Evolutionary conservation across 495 filamentous ascomycete species (phyloP).

Genomic region (Talaromyces thailandensis): DNA sequence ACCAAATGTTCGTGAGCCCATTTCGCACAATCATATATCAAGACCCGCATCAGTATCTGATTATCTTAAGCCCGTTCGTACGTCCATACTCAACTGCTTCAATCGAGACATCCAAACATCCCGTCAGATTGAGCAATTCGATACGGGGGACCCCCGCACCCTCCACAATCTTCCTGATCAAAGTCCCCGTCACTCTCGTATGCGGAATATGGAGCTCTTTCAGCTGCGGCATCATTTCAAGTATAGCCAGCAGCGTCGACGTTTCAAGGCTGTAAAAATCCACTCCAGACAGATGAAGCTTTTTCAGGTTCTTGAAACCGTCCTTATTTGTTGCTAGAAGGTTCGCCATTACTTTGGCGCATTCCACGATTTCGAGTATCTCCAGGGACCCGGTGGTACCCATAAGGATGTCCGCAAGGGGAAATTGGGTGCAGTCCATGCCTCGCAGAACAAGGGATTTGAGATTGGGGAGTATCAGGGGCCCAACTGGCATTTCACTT

Average conservation of each 20-base stretch:
- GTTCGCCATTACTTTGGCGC: constrained; percentile 10
- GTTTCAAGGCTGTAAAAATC: constrained; percentile 14
- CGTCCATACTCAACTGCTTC: constrained; percentile 32
- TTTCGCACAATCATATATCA: not conserved
- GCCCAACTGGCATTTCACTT: not conserved
- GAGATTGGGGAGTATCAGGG: constrained; percentile 18
- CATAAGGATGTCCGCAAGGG: constrained; percentile 14
- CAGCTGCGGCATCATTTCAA: constrained; percentile 14
- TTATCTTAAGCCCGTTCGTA: constrained; percentile 21
- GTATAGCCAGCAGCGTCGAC: constrained; percentile 6
- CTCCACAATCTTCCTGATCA: constrained; percentile 20
- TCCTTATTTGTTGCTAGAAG: not conserved
- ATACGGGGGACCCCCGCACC: constrained; percentile 9
- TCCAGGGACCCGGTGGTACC: constrained; percentile 15
- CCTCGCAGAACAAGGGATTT: constrained; percentile 22
- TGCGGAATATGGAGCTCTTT: constrained; percentile 25
- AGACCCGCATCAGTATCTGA: not conserved
- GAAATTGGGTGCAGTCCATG: constrained; percentile 13
- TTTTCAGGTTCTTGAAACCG: constrained; percentile 12
- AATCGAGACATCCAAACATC: constrained; percentile 25
- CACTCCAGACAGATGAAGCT: constrained; percentile 21
- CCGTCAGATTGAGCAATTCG: constrained; percentile 17
- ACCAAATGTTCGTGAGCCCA: not conserved
- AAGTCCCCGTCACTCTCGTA: constrained; percentile 26
- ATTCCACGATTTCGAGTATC: constrained; percentile 21